Percentiles rank a stretch among this genome's conserved stretches.
phyloP scores from a whole-genome alignment of 805 yeast genomes.

The Candida railenensis region DNA sequence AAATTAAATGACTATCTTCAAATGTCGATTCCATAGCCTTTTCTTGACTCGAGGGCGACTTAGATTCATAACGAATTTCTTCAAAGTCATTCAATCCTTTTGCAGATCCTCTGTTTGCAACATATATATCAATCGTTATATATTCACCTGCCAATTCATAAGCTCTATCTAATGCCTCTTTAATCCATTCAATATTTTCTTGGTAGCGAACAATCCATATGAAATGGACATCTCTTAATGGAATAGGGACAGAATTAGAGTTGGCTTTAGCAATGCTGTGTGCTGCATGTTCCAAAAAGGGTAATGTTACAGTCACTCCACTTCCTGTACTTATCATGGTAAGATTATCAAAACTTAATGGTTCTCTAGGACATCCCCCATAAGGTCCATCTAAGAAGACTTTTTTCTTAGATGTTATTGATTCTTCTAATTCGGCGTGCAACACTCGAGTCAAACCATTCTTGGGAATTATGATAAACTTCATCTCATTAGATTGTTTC shows the following conservation, averaged over 20 bases:
- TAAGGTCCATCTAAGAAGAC: constrained; percentile 57
- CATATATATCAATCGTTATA: constrained; percentile 24
- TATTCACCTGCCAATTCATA: constrained; percentile 24
- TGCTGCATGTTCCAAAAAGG: constrained; percentile 34
- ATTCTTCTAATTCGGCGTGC: constrained; percentile 27
- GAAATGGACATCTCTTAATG: constrained; percentile 32
- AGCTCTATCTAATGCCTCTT: constrained; percentile 32
- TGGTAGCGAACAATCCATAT: constrained; percentile 42
- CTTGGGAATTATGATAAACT: constrained; percentile 45
- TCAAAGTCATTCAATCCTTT: neutral
- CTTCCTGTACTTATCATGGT: constrained; percentile 47
- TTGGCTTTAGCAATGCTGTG: constrained; percentile 13
- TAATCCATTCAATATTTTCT: constrained; percentile 40
- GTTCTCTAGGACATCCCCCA: constrained; percentile 51
- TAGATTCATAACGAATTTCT: neutral
- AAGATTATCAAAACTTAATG: constrained; percentile 43
- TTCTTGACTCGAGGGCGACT: constrained; percentile 5
- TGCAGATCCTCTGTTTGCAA: constrained; percentile 3
- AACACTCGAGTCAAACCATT: constrained; percentile 46
- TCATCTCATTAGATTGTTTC: constrained; percentile 27
- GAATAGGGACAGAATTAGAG: constrained; percentile 7
- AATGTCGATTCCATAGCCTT: neutral
- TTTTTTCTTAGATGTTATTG: constrained; percentile 20
- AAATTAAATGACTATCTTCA: neutral
- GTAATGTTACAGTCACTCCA: constrained; percentile 51